Base-by-base conservation (phyloP, 2,329 filamentous ascomycete species). In the Setomelanomma holmii region DNA sequence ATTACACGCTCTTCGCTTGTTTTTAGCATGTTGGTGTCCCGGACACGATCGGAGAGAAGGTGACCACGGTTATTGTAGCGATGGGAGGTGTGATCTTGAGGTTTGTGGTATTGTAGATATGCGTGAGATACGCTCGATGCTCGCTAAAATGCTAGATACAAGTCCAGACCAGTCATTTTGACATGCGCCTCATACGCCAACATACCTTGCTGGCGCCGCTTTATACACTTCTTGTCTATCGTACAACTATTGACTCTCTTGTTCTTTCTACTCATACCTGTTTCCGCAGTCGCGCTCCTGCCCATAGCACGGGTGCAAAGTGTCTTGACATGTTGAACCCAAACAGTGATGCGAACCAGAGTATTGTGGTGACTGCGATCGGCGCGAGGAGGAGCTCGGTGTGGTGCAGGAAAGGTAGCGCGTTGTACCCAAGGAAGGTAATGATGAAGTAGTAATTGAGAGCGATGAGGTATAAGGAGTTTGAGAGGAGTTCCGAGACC, bases 361-460 rank as follows among this genome's bases (percentile, higher is more conserved):
- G 66, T 22, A 87, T 76, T 1, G 79, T 80, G 41, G 85, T 81
- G 1, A 85, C 76, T n/a, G 84, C 76, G 40, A 87, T 82, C 0
- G 86, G 86, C 11, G 84, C 76, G 24, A 89, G 78, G 12, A 89
- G 77, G 3, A 88, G 79, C 68, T 89, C 85, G 1, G 86, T 89
- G 59, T 88, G 85, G 66, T 86, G 84, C 20, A 89, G 73, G 68
- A 89, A 89, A 0, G 86, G 86, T 14, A 89, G 76, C 20, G 86
- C 85, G 63, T 89, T 89, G 72, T 89, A 89, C 27, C 86, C 86
- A 38, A 89, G 76, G 69, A 89, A 89, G 7, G 84, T 87, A 63
- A 89, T 86, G 60, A 88, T 82, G 66, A 84, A 86, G 73, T 89
- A 89, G 74, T 89, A 89, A 22, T 81, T 80, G 45, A 87, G 74